phyloP scores from a whole-genome alignment of 805 yeast species.

The Ogataea sp. region DNA sequence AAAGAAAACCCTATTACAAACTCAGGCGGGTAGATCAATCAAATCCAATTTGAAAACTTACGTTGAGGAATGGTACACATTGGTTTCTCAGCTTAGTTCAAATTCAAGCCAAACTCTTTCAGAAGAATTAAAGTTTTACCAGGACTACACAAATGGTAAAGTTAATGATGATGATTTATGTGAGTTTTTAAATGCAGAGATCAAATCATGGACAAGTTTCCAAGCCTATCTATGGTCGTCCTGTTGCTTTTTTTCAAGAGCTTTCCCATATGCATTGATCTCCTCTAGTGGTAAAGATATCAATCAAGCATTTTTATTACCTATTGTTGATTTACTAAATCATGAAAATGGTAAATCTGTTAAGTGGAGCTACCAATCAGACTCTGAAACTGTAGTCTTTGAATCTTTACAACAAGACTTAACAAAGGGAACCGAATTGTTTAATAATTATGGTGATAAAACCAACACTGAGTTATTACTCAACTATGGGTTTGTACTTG shows the following conservation, averaged over 20 bases:
- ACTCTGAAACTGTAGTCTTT: conserved; percentile 25
- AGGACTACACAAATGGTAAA: conserved; percentile 11
- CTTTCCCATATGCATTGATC: conserved; percentile 71
- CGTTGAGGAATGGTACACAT: conserved; percentile 52
- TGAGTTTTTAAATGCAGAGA: neutral
- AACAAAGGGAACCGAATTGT: conserved; percentile 47
- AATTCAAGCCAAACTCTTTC: conserved; percentile 7
- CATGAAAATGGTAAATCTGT: conserved; percentile 57
- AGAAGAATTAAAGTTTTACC: conserved; percentile 20
- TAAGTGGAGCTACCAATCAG: conserved; percentile 41
- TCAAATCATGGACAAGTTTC: conserved; percentile 51
- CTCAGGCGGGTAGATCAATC: conserved; percentile 57
- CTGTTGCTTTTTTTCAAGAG: conserved; percentile 63
- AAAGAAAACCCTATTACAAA: conserved; percentile 46
- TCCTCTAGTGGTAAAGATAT: conserved; percentile 19
- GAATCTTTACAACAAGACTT: conserved; percentile 29
- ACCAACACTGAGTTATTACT: conserved; percentile 59
- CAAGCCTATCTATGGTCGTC: conserved; percentile 71
- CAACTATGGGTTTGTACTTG: conserved; percentile 69
- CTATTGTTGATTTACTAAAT: conserved; percentile 70
- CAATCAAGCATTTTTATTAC: conserved; percentile 60
- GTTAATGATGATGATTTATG: conserved; percentile 1
- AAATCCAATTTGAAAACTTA: conserved; percentile 35
- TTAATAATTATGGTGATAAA: conserved; percentile 76
- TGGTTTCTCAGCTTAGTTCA: conserved; percentile 17